These are phyloP conservation scores for Neostapfia colusana DNA, from an alignment of 176 grass and related monocot genomes.

Conservation along the genomic window DNA sequence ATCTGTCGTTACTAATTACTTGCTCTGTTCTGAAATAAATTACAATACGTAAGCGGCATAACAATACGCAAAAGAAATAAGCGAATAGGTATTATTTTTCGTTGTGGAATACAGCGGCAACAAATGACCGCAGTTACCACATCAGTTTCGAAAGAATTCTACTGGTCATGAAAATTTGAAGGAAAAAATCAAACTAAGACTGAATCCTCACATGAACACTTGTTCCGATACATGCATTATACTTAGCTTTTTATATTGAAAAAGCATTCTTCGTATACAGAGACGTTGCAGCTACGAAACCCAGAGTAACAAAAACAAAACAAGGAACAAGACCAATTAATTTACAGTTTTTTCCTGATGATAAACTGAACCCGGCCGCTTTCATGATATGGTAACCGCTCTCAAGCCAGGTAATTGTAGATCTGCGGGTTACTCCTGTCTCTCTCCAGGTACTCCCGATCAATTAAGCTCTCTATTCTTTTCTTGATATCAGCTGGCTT, in stretches of 20 bases:
- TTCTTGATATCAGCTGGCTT: constrained; percentile 98
- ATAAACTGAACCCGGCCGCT: constrained; percentile 27
- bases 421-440: constrained; percentile 98
- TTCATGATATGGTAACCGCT: no score
- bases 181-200: not conserved
- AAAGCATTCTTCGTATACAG: constrained; percentile 39
- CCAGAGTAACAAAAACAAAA: constrained; percentile 33
- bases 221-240: constrained; percentile 14
- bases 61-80: no score
- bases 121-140: no score
- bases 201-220: not conserved
- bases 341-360: constrained; percentile 45
- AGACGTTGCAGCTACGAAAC: constrained; percentile 32
- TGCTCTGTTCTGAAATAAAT: no score
- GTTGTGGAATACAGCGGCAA: no score
- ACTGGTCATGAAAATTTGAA: no score
- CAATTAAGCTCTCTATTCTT: constrained; percentile 98
- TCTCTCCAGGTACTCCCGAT: constrained; percentile 92
- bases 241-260: constrained; percentile 30
- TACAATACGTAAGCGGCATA: no score
- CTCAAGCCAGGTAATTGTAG: constrained; percentile 97
- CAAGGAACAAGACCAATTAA: constrained; percentile 37
- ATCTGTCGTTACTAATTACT: no score
- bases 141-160: no score
- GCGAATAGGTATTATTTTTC: no score